Conservation (phyloP, 306 rosid species). For the Cicer cuneatum region DNA sequence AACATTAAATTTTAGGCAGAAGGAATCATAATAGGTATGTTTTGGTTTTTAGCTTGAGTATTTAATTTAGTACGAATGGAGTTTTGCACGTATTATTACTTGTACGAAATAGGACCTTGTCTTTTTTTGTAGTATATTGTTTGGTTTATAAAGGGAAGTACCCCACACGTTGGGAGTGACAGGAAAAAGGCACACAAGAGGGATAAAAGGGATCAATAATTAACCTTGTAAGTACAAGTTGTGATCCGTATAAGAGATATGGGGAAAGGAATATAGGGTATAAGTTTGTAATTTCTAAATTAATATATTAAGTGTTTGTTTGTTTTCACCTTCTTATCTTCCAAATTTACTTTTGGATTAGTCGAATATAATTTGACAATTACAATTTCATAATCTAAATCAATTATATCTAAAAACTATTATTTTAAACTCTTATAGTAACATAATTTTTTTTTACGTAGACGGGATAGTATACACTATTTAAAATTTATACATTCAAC, state of each 20-base stretch:
- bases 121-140: slow-evolving; percentile 12
- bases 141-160: slow-evolving; percentile 24
- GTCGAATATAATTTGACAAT: no score
- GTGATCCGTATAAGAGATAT: slow-evolving; percentile 30
- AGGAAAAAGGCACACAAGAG: slow-evolving; percentile 51
- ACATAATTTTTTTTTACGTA: no score
- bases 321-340: no score
- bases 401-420: no score
- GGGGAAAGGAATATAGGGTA: slow-evolving; percentile 10
- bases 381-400: no score
- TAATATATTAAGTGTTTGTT: no score
- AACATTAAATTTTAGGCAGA: slow-evolving; percentile 30
- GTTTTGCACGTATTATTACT: slow-evolving; percentile 7
- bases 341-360: no score
- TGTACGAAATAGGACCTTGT: slow-evolving; percentile 49
- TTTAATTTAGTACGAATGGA: slow-evolving; percentile 24
- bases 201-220: slow-evolving; percentile 38
- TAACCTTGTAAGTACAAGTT: slow-evolving; percentile 38
- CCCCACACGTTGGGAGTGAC: slow-evolving; percentile 47
- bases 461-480: no score
- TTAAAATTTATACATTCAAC: no score
- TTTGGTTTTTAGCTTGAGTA: slow-evolving; percentile 38
- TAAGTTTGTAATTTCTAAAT: neutral
- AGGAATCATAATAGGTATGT: slow-evolving; percentile 29
- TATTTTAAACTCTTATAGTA: no score